A percentile compares a stretch with the other conserved stretches of the same genome.
phyloP scores from a whole-genome alignment of 441 rosid species.

The Corymbia citriodora region DNA sequence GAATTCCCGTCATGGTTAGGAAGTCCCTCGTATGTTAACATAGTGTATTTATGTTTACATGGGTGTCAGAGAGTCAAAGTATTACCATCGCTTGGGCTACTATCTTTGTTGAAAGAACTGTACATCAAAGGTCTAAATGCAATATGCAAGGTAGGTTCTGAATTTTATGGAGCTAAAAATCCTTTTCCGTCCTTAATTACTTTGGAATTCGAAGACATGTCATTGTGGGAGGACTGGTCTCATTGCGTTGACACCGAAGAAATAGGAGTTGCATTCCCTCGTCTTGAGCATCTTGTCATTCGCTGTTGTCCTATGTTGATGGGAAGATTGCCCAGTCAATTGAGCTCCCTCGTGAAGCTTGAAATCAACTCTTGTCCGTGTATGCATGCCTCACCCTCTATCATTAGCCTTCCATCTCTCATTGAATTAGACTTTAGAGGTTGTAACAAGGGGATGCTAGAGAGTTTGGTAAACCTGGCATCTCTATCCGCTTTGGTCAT shows the following conservation, averaged over 20 bases:
- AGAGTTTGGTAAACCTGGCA: neutral
- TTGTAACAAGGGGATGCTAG: neutral
- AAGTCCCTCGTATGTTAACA: neutral
- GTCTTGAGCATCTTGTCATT: neutral
- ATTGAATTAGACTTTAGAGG: rapidly evolving
- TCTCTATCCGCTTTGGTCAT: neutral
- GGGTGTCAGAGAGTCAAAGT: neutral
- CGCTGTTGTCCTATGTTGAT: rapidly evolving
- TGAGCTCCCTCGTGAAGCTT: neutral
- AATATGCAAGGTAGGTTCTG: rapidly evolving
- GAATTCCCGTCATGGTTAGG: neutral
- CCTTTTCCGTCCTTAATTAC: neutral
- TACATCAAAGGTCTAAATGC: neutral
- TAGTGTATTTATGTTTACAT: neutral
- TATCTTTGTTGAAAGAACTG: neutral
- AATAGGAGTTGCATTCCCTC: neutral
- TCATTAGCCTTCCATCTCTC: neutral
- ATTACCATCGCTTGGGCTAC: rapidly evolving
- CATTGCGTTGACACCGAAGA: rapidly evolving
- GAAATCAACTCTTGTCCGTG: rapidly evolving
- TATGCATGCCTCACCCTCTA: neutral
- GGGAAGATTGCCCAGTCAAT: neutral
- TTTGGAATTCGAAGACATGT: neutral
- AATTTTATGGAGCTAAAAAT: neutral
- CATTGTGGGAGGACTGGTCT: neutral